Evolutionary conservation across 345 rosid genomes (phyloP).

Genomic region (Brassica incana): DNA sequence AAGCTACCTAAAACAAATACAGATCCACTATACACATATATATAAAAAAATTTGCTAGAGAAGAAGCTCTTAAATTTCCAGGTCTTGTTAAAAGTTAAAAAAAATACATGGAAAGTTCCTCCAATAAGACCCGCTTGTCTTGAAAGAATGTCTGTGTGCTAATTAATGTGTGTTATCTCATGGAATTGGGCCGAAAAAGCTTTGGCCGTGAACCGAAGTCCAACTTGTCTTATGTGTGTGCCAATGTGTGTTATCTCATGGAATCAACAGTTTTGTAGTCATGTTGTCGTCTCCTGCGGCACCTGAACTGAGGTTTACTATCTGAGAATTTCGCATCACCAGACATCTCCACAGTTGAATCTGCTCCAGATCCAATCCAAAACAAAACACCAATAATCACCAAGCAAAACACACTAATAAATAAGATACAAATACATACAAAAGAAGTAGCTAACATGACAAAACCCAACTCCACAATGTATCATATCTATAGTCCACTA

Average conservation of each 20-base stretch:
- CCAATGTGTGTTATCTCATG: constrained; percentile 36
- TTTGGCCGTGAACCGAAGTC: background rate
- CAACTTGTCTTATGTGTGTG: background rate
- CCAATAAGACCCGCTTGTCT: too few species aligned
- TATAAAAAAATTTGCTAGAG: too few species aligned
- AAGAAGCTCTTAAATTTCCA: too few species aligned
- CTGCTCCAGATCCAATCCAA: constrained; percentile 38
- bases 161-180: too few species aligned
- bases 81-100: too few species aligned
- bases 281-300: constrained; percentile 77
- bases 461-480: background rate
- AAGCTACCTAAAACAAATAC: too few species aligned
- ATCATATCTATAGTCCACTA: background rate
- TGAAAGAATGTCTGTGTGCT: too few species aligned
- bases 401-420: background rate
- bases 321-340: constrained; percentile 77
- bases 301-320: constrained; percentile 72
- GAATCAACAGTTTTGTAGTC: constrained; percentile 73
- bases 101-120: too few species aligned
- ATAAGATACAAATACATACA: constrained; percentile 1
- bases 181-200: background rate
- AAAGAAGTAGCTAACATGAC: constrained; percentile 2
- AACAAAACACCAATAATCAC: constrained; percentile 4
- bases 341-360: constrained; percentile 67
- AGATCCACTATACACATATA: too few species aligned